These are phyloP conservation scores for Xylaria cubensis DNA, from an alignment of 495 filamentous ascomycete genomes.

Conservation along the genomic window DNA sequence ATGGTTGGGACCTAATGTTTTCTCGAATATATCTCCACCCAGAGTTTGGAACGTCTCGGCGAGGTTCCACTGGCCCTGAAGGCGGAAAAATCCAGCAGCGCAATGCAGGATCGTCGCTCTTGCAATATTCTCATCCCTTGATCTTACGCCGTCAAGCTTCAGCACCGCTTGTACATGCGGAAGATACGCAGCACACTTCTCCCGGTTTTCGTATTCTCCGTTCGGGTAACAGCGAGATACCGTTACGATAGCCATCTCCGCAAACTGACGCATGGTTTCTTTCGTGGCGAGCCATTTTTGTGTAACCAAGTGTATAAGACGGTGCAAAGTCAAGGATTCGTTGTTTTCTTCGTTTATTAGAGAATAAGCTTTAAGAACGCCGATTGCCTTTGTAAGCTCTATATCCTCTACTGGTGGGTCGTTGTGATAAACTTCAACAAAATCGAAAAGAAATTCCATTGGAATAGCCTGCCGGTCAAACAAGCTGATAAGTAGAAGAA, in stretches of 20 bases:
- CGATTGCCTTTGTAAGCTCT: conserved; percentile 43
- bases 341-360: conserved; percentile 40
- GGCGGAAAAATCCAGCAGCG: background rate
- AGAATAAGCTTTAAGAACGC: conserved; percentile 51
- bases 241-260: conserved; percentile 40
- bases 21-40: conserved; percentile 37
- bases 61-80: conserved; percentile 38
- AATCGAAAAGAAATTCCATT: conserved; percentile 38
- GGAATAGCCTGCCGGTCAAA: conserved; percentile 53
- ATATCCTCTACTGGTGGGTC: conserved; percentile 7
- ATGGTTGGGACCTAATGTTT: conserved; percentile 46
- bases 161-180: conserved; percentile 40
- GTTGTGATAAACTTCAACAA: background rate
- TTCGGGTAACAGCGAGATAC: conserved; percentile 44
- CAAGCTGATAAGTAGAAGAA: conserved; percentile 54
- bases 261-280: conserved; percentile 29
- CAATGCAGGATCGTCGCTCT: conserved; percentile 24
- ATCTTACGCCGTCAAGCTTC: background rate
- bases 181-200: conserved; percentile 43
- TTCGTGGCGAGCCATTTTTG: conserved; percentile 50
- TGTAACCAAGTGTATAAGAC: conserved; percentile 52
- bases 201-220: conserved; percentile 44
- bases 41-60: conserved; percentile 44
- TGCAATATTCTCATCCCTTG: conserved; percentile 23
- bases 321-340: conserved; percentile 47